phyloP scores from a whole-genome alignment of 257 asterid species.

The Phtheirospermum japonicum region DNA sequence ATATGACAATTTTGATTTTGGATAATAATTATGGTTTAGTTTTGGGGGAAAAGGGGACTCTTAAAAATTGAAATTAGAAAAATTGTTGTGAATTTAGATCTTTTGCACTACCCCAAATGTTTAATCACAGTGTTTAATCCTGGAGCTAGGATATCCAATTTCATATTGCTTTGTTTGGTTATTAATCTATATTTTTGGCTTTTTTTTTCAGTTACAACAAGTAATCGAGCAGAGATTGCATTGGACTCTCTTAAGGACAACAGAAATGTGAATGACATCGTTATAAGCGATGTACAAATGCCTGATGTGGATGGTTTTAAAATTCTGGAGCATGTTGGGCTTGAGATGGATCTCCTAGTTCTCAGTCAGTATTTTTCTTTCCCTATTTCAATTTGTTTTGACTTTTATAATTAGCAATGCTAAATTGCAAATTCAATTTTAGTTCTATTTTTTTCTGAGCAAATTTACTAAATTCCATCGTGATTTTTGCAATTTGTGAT shows the following conservation, averaged over 20 bases:
- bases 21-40: neutral
- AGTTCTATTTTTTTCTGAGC: neutral
- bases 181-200: neutral
- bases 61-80: slow-evolving; percentile 18
- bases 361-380: slow-evolving; percentile 57
- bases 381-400: neutral
- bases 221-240: slow-evolving; percentile 79
- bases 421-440: neutral
- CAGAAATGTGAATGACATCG: slow-evolving; percentile 70
- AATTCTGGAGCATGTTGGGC: slow-evolving; percentile 80
- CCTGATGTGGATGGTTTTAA: slow-evolving; percentile 98
- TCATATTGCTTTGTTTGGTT: neutral
- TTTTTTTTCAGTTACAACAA: slow-evolving; percentile 57
- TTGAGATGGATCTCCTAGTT: slow-evolving; percentile 97
- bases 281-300: slow-evolving; percentile 95
- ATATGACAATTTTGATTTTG: slow-evolving; percentile 2
- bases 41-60: too few relatives aligned
- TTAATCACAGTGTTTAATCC: neutral
- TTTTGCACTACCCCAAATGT: neutral
- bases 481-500: neutral
- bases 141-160: neutral
- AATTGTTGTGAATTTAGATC: slow-evolving; percentile 32
- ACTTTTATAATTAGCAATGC: neutral
- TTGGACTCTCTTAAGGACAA: slow-evolving; percentile 60
- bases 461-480: too few relatives aligned